A percentile compares a stretch with the other conserved stretches of the same genome.
Evolutionary conservation across 306 rosid genomes (phyloP).

Genomic region (Cucurbita moschata): DNA sequence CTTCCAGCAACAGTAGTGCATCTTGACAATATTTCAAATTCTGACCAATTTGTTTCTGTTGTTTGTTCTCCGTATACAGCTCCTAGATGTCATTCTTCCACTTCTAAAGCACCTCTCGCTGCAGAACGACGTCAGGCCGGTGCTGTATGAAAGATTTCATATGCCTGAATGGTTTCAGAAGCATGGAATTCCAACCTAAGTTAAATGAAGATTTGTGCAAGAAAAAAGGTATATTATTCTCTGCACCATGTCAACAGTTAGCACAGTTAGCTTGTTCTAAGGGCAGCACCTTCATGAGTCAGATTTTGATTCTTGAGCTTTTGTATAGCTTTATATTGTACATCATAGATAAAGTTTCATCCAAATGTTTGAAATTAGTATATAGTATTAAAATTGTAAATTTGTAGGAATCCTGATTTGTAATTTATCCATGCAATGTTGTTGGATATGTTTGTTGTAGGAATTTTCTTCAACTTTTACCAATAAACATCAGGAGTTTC

Average conservation of each 20-base stretch:
- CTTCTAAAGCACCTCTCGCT: conserved; percentile 68
- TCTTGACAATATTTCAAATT: background rate
- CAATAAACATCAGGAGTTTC: conserved; percentile 8
- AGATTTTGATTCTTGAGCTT: conserved; percentile 11
- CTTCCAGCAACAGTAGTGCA: background rate
- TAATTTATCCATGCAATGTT: conserved; percentile 13
- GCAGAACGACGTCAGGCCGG: conserved; percentile 73
- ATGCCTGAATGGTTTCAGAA: conserved; percentile 98
- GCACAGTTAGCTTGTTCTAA: background rate
- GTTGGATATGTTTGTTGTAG: conserved; percentile 1
- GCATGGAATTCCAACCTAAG: conserved; percentile 70
- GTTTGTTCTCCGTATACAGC: conserved; percentile 27
- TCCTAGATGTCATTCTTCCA: conserved; percentile 92
- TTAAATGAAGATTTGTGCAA: conserved; percentile 4
- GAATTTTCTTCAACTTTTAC: conserved; percentile 5
- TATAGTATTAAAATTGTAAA: conserved; percentile 12
- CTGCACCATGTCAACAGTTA: conserved; percentile 5
- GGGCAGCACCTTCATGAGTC: conserved; percentile 6
- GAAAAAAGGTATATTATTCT: conserved; percentile 8
- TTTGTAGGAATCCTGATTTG: conserved; percentile 15
- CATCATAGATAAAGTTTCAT: background rate
- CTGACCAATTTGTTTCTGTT: background rate
- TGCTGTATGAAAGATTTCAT: conserved; percentile 72
- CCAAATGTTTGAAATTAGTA: background rate
- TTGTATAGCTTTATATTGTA: conserved; percentile 25